phyloP scores from a whole-genome alignment of 768 basidiomycete species.

The Macrolepiota albuminosa region DNA sequence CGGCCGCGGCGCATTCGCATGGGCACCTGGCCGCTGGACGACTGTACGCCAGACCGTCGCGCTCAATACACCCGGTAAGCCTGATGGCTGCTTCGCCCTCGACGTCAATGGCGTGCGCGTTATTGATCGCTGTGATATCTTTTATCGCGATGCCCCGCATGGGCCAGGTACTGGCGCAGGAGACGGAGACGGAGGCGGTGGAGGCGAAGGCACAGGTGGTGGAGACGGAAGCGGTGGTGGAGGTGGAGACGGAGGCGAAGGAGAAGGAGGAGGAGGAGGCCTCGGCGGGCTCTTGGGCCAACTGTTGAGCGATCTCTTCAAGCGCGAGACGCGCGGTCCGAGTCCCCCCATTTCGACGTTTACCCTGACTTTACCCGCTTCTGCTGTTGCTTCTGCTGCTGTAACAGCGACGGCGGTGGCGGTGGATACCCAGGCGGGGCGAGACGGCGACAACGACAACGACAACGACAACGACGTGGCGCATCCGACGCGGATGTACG shows the following conservation, averaged over 20 bases:
- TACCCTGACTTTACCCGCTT: too few species aligned
- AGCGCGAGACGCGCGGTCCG: not conserved
- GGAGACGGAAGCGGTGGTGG: not conserved
- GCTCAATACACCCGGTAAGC: conserved; percentile 70
- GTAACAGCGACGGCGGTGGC: too few species aligned
- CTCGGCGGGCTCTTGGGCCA: conserved; percentile 8
- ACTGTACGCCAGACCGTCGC: conserved; percentile 60
- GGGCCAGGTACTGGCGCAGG: not conserved
- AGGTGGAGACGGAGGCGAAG: too few species aligned
- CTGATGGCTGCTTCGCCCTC: conserved; percentile 61
- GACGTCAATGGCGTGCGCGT: conserved; percentile 56
- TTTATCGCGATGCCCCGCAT: conserved; percentile 46
- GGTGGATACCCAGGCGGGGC: too few species aligned
- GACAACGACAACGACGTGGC: too few species aligned
- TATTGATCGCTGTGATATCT: conserved; percentile 52
- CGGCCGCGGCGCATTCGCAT: conserved; percentile 67
- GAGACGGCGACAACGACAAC: too few species aligned
- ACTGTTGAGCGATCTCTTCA: conserved; percentile 8
- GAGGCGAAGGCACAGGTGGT: too few species aligned
- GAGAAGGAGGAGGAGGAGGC: not conserved
- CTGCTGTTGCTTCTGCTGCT: too few species aligned
- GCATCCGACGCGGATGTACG: not conserved
- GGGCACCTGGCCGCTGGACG: conserved; percentile 64
- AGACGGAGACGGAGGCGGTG: not conserved
- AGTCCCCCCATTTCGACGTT: not conserved